A percentile compares a stretch with the other conserved stretches of the same genome.
phyloP scores from a whole-genome alignment of 805 yeast species.

The Candida germanica region DNA sequence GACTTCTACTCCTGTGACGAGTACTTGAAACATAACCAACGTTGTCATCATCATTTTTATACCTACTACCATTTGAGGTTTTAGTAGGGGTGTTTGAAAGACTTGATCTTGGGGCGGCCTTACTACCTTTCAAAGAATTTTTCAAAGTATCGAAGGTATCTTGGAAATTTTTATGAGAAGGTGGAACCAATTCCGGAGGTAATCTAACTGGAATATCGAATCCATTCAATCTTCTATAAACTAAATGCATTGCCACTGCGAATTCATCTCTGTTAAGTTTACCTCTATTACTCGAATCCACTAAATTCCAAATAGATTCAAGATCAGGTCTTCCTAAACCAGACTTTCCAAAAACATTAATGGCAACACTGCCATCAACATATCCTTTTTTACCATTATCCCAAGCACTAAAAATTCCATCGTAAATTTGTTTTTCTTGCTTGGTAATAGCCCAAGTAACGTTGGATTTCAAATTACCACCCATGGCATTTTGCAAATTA shows the following conservation, averaged over 20 bases:
- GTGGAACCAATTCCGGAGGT: conserved; percentile 90
- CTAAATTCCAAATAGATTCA: conserved; percentile 86
- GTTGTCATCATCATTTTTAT: conserved; percentile 72
- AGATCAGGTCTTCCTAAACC: conserved; percentile 83
- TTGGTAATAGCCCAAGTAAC: conserved; percentile 82
- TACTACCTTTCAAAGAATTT: conserved; percentile 49
- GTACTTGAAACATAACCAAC: conserved; percentile 69
- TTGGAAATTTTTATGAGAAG: conserved; percentile 71
- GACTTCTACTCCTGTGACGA: conserved; percentile 45
- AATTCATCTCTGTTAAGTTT: conserved; percentile 85
- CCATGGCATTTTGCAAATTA: conserved; percentile 43
- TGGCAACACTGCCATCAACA: conserved; percentile 78
- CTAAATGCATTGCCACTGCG: conserved; percentile 95
- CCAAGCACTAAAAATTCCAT: conserved; percentile 85
- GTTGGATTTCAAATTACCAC: conserved; percentile 45
- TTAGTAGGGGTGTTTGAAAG: conserved; percentile 18
- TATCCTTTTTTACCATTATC: conserved; percentile 66
- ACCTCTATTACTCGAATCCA: conserved; percentile 81
- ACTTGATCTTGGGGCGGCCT: conserved; percentile 15
- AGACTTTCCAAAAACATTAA: conserved; percentile 83
- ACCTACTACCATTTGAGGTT: conserved; percentile 30
- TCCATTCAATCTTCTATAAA: conserved; percentile 87
- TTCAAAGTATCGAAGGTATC: conserved; percentile 71
- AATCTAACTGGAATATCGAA: conserved; percentile 75
- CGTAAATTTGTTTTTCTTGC: conserved; percentile 83